Base-by-base conservation (phyloP, 139 green algal genomes). In the Chlamydomonas applanata region DNA sequence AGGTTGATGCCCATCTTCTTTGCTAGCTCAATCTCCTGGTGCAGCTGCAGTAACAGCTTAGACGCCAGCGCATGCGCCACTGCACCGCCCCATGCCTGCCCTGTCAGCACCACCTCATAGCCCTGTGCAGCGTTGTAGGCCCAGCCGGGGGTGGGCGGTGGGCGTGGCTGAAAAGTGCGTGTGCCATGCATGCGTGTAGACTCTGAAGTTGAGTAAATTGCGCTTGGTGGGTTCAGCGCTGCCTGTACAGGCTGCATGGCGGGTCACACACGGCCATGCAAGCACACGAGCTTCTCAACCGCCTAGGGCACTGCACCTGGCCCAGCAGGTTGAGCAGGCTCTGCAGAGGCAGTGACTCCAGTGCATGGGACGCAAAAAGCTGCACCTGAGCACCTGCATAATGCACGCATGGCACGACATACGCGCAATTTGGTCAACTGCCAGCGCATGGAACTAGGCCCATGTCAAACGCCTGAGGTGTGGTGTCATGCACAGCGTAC, bases 1-100 rank as follows among this genome's bases (percentile, higher is more conserved):
- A 85, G 71, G 65, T 78, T 78, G 65, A 85, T 82, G 57, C 80
- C 80, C 66, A 80, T 74, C 24, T 71, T 63, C 52, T 71, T 13
- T 13, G 80, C 80, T 40, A 75, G 17, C 44, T 64, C 17, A 46
- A 85, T 71, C 75, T 85, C 80, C 27, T 80, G 65, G 27, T 74
- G 66, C 66, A 85, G 35, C 52, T 82, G 74, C 59, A 82, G 75
- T 66, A 85, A 66, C 72, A 85, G 70, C 20, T 64, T 52, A 0
- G 46, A 40, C 0, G 80, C 75, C 30, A 82, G 72, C 34, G 75
- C 33, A 59, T 83, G 71, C 35, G 77, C 77, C 29, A 83, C 46
- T 33, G 60, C 30, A 22, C 77, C 77, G 24, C 77, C 77, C 59
- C 78, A 77, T 32, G 68, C 60, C 36, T 62, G 36, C 20, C 77